These are phyloP conservation scores for Domatiomyces catenatus DNA, from an alignment of 2,329 filamentous ascomycete species.

Conservation along the genomic window DNA sequence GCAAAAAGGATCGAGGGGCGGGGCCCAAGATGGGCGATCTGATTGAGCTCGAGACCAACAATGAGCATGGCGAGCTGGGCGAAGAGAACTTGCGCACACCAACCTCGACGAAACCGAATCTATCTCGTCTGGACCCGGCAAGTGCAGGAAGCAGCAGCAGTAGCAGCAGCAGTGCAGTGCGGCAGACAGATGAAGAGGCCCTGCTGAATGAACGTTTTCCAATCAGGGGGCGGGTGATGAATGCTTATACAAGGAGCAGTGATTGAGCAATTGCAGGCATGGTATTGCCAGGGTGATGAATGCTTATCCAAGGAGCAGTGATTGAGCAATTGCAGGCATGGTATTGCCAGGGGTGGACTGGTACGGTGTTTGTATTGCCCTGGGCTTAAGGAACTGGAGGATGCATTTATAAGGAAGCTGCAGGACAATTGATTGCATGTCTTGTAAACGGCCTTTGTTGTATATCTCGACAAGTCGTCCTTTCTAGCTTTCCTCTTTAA, in stretches of 20 bases:
- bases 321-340: constrained; percentile 1
- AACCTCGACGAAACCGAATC: background rate
- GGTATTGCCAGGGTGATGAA: constrained; percentile 9
- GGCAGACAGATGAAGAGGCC: constrained; percentile 11
- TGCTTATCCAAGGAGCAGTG: constrained; percentile 7
- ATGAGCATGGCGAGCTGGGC: constrained; percentile 2
- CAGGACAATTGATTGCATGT: no score
- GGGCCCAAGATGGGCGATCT: constrained; percentile 23
- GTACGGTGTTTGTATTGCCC: no score
- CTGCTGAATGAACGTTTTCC: constrained; percentile 19
- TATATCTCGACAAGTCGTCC: no score
- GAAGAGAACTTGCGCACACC: constrained; percentile 1
- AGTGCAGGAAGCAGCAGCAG: background rate
- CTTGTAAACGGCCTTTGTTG: no score
- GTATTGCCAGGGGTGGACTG: background rate
- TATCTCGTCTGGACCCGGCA: background rate
- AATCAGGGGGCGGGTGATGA: constrained; percentile 16
- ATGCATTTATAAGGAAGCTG: no score
- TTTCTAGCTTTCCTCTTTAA: no score
- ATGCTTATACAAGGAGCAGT: constrained; percentile 7
- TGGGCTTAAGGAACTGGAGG: no score
- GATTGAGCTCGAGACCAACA: constrained; percentile 26
- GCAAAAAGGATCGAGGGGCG: constrained; percentile 6
- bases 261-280: constrained; percentile 1
- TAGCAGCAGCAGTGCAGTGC: background rate